Evolutionary conservation across 257 asterid species (phyloP), one percentile per base, ranked within the genome.

Genomic region (Echites panduratus): DNA sequence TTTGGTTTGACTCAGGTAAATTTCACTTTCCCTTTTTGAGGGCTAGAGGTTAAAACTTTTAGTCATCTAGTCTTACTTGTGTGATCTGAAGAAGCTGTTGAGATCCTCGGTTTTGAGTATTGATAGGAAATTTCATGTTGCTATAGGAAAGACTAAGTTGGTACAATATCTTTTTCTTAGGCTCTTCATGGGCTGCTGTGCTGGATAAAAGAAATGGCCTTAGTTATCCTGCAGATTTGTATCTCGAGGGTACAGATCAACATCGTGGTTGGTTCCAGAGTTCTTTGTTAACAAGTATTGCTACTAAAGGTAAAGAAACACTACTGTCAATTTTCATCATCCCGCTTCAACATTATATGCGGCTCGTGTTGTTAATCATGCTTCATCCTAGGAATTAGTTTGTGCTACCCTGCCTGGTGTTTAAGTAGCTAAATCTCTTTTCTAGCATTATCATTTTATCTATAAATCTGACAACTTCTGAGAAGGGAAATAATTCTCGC

Each of bases 191-290:
- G 99, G 97, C 99, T 83, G 99, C 97, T 79, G 98, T 91, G 67
- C 83, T 94, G 79, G 93, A 85, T 45, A 90, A 85, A 85, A 91
- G 97, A 85, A 76, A 73, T 38, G 84, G 85, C 75, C 92, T 92
- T 70, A 82, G 84, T 77, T 94, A 85, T 83, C 98, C 99, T 49
- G 99, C 99, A 64, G 99, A 94, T 88, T 78, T 94, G 84, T 94
- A 94, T 80, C 91, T 94, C 10, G 99, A 94, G 87, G 99, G 99
- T 58, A 88, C 99, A 69, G 99, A 94, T 87, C 99, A 94, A 87
- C 99, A 94, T 85, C 99, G 99, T 74, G 99, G 99, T 77, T 94
- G 99, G 99, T 94, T 94, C 84, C 99, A 94, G 48, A 94, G 99
- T 85, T 94, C 97, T 67, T 79, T 94, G 76, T 77, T 94, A 80